Conservation (phyloP, 495 filamentous ascomycete species). For the Daldinia caldariorum region DNA sequence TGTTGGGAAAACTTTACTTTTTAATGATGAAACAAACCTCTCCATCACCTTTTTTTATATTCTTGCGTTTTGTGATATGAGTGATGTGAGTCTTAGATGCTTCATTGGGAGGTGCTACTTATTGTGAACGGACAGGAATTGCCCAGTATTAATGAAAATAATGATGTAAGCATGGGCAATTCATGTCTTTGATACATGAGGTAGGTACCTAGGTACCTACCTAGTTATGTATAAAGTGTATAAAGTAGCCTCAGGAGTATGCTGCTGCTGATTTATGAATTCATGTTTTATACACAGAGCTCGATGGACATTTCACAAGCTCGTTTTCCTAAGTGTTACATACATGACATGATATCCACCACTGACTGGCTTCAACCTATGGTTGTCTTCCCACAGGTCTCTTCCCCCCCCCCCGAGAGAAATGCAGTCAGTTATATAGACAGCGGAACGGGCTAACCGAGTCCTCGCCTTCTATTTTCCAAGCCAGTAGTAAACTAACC, state of each 20-base stretch:
- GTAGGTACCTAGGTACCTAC: background rate
- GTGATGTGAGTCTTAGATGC: background rate
- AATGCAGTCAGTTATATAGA: background rate
- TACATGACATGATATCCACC: background rate
- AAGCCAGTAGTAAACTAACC: background rate
- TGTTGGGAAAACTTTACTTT: background rate
- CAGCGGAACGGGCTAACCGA: background rate
- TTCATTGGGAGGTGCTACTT: background rate
- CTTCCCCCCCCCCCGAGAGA: background rate
- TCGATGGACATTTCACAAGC: background rate
- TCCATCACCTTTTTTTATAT: background rate
- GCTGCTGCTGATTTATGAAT: background rate
- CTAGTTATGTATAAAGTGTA: no score
- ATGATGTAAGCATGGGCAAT: background rate
- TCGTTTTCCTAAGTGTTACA: background rate
- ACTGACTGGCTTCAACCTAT: background rate
- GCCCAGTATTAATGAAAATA: background rate
- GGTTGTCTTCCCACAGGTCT: background rate
- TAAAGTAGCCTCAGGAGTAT: background rate
- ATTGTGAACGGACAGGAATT: background rate
- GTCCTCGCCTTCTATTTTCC: background rate
- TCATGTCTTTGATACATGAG: background rate
- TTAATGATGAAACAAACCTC: background rate
- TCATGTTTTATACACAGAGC: constrained; percentile 6
- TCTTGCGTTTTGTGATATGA: background rate